Evolutionary conservation across 257 asterid genomes (phyloP), one percentile per base, ranked within the genome.

Genomic region (Jacaranda mimosifolia): DNA sequence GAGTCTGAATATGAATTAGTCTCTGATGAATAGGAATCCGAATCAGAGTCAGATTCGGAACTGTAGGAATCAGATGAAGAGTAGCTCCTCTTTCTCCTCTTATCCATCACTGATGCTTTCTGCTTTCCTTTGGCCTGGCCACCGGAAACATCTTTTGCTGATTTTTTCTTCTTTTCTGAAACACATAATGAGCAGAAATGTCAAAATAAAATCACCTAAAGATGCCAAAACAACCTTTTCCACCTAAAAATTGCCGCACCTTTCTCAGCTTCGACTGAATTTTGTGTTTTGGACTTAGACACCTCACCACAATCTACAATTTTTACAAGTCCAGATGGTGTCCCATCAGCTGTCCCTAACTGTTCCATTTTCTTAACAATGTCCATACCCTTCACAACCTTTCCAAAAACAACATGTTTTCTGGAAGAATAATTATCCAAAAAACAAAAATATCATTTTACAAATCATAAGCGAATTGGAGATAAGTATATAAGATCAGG

Each of bases 341-440:
- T 85, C 75, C 97, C 99, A 79, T 85, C 90, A 68, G 89, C 79
- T 26, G 97, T 76, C 57, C 98, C 99, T 51, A 88, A 72, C 83
- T 84, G 91, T 83, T 96, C 99, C 83, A 96, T 84, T 86, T 88
- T 93, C 91, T 62, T 91, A 57, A 96, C 84, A 83, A 88, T 15
- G 8, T 90, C 97, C 95, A 96, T 87, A 76, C 99, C 99, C 73
- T 85, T 86, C 74, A 90, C 93, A 82, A 91, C 99, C 85, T 90
- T 93, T 39, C 99, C 99, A 74, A 96, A 96, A 82, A 96, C 98
- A 66, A 96, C 98, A 85, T 96, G 99, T 75, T 91, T 96, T 83
- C 99, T 96, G 92, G 83, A 81, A 79, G 85, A 59, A 10, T 18
- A 10, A 52, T 17, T 48, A 48, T 48, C 13, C 4, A 77, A 26